Base-by-base conservation (phyloP, 148 eudicot genomes). In the Cornus kousa region DNA sequence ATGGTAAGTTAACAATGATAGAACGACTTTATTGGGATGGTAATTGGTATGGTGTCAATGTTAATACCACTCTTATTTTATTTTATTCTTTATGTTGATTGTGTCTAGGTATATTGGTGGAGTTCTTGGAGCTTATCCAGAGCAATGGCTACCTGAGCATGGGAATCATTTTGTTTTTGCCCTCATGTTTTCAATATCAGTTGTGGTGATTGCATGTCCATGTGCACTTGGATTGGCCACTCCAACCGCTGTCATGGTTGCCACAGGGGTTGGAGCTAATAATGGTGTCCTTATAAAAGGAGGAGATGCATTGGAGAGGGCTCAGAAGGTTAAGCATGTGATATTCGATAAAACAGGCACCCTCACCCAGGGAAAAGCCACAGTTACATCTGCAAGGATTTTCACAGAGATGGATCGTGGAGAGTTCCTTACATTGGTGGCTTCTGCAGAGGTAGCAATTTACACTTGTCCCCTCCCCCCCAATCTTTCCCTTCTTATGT, bases 141-240 rank as follows among this genome's bases (percentile, higher is more conserved):
- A 74, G 50, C 87, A 85, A 23, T 96, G 99, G 99, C 84, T 96
- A 78, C 97, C 99, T 46, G 85, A 87, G 73, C 89, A 93, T 84
- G 90, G 97, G 69, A 96, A 89, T 83, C 82, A 87, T 79, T 93
- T 96, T 88, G 98, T 93, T 33, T 96, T 96, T 84, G 78, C 99
- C 72, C 90, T 96, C 81, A 96, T 96, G 99, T 96, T 96, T 83
- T 80, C 98, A 20, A 96, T 96, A 86, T 93, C 99, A 33, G 98
- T 93, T 79, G 93, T 96, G 69, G 99, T 96, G 33, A 91, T 96
- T 80, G 99, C 99, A 69, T 96, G 99, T 71, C 99, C 99, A 23
- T 96, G 99, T 80, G 98, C 99, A 77, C 91, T 96, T 82, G 99
- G 99, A 50, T 86, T 96, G 89, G 99, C 99, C 79, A 96, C 99